Evolutionary conservation across 768 basidiomycete genomes (phyloP).

Genomic region (Tulasnella sp.): DNA sequence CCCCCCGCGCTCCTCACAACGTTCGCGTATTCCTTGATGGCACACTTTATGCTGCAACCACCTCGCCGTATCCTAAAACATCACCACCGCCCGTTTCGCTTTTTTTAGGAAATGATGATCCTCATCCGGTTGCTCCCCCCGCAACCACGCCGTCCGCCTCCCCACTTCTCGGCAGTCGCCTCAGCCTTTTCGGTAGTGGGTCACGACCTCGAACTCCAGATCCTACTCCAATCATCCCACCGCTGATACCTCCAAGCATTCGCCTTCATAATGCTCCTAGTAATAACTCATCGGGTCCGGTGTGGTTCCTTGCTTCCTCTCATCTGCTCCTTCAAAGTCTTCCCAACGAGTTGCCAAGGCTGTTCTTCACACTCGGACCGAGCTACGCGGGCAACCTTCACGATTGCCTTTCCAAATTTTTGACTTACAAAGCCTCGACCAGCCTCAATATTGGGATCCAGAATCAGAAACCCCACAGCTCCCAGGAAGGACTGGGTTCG

Average conservation of each 20-base stretch:
- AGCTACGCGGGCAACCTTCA: constrained; percentile 71
- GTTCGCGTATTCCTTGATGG: constrained; percentile 63
- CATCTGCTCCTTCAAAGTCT: constrained; percentile 24
- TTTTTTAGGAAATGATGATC: constrained; percentile 46
- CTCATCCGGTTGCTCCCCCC: constrained; percentile 26
- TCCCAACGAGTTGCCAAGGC: constrained; percentile 56
- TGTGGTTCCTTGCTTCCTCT: constrained; percentile 20
- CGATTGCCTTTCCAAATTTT: constrained; percentile 60
- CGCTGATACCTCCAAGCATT: neutral
- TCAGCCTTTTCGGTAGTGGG: constrained; percentile 59
- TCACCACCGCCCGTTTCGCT: constrained; percentile 38
- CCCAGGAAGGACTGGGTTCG: constrained; percentile 26
- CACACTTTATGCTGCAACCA: constrained; percentile 51
- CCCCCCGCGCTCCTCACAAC: constrained; percentile 8
- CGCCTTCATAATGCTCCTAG: neutral
- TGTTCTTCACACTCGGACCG: constrained; percentile 76
- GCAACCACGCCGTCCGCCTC: constrained; percentile 27
- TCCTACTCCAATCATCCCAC: neutral
- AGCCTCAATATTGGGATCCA: constrained; percentile 72
- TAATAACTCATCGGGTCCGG: neutral
- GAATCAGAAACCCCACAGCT: constrained; percentile 27
- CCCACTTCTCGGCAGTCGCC: constrained; percentile 59
- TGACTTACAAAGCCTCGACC: constrained; percentile 79
- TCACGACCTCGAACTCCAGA: constrained; percentile 34
- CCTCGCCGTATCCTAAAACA: constrained; percentile 54